Evolutionary conservation across 75 land plant genomes (phyloP), one percentile per base, ranked within the genome.

Genomic region (Azolla pinnata): DNA sequence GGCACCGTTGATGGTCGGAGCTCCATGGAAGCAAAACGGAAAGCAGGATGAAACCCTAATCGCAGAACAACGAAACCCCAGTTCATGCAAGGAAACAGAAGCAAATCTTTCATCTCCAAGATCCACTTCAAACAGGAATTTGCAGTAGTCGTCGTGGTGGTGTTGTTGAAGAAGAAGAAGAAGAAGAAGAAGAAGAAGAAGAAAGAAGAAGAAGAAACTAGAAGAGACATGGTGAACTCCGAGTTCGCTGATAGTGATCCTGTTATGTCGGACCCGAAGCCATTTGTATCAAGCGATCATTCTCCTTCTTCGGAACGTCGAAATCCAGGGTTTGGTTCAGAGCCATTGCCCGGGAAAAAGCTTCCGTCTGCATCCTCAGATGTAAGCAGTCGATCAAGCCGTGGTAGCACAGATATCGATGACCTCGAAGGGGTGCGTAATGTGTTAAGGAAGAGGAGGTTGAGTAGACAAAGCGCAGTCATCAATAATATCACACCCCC

Each of bases 331-430:
- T n/a, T n/a, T n/a, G n/a, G n/a, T n/a, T n/a, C n/a, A n/a, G n/a
- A n/a, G n/a, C n/a, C n/a, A n/a, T n/a, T n/a, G n/a, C n/a, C n/a
- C 42, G 42, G 42, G 42, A 7, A 38, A 14, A 7, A 38, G 42
- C 49, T 2, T 18, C 49, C 2, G 17, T 3, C 49, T 46, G 2
- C 49, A 46, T 14, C 49, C 4, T 46, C 49, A 18, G 3, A 23
- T 17, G n/a, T 46, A 18, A 4, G 49, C n/a, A n/a, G 49, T 2
- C 49, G 49, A 18, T 46, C 49, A 46, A 46, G 49, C 49, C 49
- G 49, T 17, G 49, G 10, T 2, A 46, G 49, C 17, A 46, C 49
- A 18, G 49, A 46, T 46, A 46, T 18, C 21, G 49, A 46, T 18
- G 49, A 46, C 2, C 49, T 46, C 14, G 49, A 46, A 46, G 2